phyloP scores from a whole-genome alignment of 768 basidiomycete genomes.

The Tremella yokohamensis region DNA sequence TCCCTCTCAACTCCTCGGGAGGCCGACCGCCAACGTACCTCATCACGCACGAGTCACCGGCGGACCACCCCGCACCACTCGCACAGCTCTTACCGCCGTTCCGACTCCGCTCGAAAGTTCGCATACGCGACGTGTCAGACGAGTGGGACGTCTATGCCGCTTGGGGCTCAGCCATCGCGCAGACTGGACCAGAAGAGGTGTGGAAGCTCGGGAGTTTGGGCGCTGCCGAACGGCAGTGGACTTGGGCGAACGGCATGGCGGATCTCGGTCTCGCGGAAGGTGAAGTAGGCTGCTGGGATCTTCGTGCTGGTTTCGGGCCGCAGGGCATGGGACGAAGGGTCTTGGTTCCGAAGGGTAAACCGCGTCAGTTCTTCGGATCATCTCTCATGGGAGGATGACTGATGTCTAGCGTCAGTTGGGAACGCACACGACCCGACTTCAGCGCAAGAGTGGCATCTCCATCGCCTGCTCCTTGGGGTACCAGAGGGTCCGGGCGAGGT shows the following conservation, averaged over 20 bases:
- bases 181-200: constrained; percentile 47
- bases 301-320: constrained; percentile 39
- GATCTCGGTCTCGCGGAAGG: constrained; percentile 38
- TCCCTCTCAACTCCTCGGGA: constrained; percentile 55
- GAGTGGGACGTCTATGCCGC: constrained; percentile 77
- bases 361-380: constrained; percentile 58
- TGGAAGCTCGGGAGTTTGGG: constrained; percentile 69
- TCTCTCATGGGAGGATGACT: constrained; percentile 6
- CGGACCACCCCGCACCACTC: constrained; percentile 27
- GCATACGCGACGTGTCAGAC: constrained; percentile 69
- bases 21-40: constrained; percentile 56
- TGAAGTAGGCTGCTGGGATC: constrained; percentile 50
- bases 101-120: constrained; percentile 85
- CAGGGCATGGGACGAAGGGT: constrained; percentile 70
- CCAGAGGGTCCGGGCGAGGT: constrained; percentile 83
- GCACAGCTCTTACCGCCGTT: constrained; percentile 60
- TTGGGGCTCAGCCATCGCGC: constrained; percentile 54
- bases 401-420: background rate
- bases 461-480: constrained; percentile 75
- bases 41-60: constrained; percentile 54
- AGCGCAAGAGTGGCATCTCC: constrained; percentile 59
- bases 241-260: constrained; percentile 58
- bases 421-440: constrained; percentile 13
- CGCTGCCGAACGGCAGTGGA: constrained; percentile 73
- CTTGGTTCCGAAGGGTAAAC: constrained; percentile 65